Percentiles rank a stretch among this genome's conserved stretches.
Conservation (phyloP, 2,329 filamentous ascomycete species). For the Colletotrichum brevisporum region DNA sequence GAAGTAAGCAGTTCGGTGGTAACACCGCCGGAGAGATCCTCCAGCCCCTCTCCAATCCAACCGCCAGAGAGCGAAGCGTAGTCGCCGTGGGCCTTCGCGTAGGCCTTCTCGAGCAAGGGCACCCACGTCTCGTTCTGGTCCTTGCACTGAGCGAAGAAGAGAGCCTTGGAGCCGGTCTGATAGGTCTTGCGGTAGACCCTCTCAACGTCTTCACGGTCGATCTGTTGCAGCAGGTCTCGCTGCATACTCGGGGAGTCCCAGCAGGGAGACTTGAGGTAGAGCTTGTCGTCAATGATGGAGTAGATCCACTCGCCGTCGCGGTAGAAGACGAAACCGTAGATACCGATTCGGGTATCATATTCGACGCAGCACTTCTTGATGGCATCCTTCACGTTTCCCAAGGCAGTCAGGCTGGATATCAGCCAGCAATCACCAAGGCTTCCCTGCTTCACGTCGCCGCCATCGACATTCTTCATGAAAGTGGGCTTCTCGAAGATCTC, state of each 20-base stretch:
- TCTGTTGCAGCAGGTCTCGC: constrained; percentile 80
- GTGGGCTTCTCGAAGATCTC: constrained; percentile 82
- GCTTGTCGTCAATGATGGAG: constrained; percentile 91
- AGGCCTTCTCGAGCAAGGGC: constrained; percentile 85
- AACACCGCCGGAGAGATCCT: constrained; percentile 77
- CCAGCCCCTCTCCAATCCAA: constrained; percentile 74
- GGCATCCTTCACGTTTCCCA: constrained; percentile 79
- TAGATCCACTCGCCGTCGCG: constrained; percentile 93
- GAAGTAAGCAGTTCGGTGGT: constrained; percentile 77
- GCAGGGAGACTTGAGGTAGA: constrained; percentile 85
- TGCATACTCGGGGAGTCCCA: constrained; percentile 86
- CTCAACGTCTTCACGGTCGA: constrained; percentile 81
- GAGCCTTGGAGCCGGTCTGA: constrained; percentile 81
- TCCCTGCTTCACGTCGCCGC: constrained; percentile 84
- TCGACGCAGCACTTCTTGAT: constrained; percentile 83
- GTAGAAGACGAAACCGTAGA: constrained; percentile 92
- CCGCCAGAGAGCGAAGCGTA: constrained; percentile 80
- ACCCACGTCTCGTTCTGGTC: constrained; percentile 88
- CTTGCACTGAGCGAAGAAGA: constrained; percentile 84
- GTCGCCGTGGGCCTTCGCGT: constrained; percentile 87
- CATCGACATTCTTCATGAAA: constrained; percentile 76
- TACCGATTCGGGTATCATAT: constrained; percentile 80
- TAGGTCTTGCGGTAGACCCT: constrained; percentile 78
- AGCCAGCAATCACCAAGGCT: constrained; percentile 87
- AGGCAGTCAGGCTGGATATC: constrained; percentile 81